Evolutionary conservation across 441 rosid species (phyloP).

Genomic region (Populus hybrid): DNA sequence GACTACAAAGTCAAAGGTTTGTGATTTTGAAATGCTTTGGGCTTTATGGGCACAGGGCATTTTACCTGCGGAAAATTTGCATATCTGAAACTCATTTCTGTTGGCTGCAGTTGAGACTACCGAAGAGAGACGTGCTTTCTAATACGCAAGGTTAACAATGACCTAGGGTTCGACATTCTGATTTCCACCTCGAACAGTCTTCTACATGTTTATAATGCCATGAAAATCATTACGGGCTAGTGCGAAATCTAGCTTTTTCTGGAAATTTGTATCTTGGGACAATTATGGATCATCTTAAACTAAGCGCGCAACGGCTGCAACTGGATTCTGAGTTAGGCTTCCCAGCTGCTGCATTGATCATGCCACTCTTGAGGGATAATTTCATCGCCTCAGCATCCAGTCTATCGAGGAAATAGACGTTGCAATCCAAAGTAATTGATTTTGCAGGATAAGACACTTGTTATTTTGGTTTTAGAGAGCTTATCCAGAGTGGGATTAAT

Average conservation of each 20-base stretch:
- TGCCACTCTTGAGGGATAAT: background rate
- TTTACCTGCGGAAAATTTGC: background rate
- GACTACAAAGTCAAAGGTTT: constrained; percentile 73
- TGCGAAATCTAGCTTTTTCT: background rate
- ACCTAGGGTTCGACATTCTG: background rate
- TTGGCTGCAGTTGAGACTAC: constrained; percentile 56
- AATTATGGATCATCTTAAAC: background rate
- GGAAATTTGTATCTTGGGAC: background rate
- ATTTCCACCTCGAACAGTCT: background rate
- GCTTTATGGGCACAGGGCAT: background rate
- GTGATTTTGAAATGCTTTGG: constrained; percentile 13
- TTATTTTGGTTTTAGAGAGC: no score
- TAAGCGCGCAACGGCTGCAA: background rate
- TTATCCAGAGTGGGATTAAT: no score
- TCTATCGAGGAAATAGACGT: background rate
- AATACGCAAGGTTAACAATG: constrained; percentile 14
- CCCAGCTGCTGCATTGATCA: background rate
- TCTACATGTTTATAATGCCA: background rate
- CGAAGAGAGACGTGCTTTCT: constrained; percentile 32
- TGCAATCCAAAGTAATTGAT: background rate
- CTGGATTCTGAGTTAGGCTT: background rate
- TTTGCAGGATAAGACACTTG: background rate
- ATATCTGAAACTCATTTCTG: constrained; percentile 4
- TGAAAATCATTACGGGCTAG: background rate
- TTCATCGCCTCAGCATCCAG: background rate